Evolutionary conservation across 495 filamentous ascomycete species (phyloP).

Genomic region (Pseudotulostoma volvatum): DNA sequence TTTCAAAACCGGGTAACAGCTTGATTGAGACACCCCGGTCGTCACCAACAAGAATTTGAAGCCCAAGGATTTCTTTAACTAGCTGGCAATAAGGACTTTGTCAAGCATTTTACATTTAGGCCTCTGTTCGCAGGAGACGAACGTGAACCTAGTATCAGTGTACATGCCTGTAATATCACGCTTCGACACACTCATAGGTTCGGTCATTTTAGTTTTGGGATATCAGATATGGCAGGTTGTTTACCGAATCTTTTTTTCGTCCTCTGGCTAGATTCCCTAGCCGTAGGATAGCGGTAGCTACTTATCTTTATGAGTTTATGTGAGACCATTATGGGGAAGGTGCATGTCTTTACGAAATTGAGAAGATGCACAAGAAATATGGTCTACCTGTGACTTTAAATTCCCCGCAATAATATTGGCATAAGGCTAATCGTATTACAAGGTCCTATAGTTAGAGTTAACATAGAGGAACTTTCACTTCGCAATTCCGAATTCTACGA

Average conservation of each 20-base stretch:
- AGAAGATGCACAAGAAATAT: slow-evolving; percentile 6
- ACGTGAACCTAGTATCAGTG: no score
- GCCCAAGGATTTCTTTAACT: no score
- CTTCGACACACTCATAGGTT: no score
- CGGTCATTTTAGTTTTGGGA: no score
- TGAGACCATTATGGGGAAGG: slow-evolving; percentile 1
- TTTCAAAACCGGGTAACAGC: no score
- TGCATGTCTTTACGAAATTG: slow-evolving; percentile 3
- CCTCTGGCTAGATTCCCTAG: slow-evolving; percentile 25
- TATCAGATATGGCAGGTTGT: no score
- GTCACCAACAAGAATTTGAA: no score
- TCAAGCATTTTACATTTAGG: no score
- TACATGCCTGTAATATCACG: no score
- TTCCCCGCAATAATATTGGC: not conserved
- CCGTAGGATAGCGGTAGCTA: slow-evolving; percentile 12
- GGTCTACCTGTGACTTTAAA: not conserved
- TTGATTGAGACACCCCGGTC: no score
- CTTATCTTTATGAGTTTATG: slow-evolving; percentile 11
- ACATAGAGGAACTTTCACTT: slow-evolving; percentile 21
- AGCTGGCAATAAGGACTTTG: no score
- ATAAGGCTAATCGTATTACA: not conserved
- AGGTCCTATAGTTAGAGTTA: slow-evolving; percentile 29
- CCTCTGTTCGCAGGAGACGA: no score
- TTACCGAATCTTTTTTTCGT: slow-evolving; percentile 28
- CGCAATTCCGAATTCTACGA: slow-evolving; percentile 22